A percentile compares a stretch with the other conserved stretches of the same genome.
These are phyloP conservation scores for Stenocarpella maydis DNA, from an alignment of 2,329 filamentous ascomycete species.

Conservation along the genomic window DNA sequence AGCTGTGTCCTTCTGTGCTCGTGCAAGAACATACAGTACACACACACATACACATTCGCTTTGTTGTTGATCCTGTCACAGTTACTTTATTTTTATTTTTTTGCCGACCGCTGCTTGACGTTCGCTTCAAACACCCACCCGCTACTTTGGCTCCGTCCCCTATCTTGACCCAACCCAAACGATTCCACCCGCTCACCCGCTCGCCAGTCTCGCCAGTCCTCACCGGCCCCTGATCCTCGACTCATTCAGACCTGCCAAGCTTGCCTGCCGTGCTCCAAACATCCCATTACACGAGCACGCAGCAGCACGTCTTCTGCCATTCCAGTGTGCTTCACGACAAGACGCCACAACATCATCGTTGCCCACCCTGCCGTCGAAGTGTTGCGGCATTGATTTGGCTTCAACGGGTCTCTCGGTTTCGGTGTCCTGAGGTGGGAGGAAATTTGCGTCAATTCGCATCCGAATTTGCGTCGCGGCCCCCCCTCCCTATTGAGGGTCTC, in stretches of 20 bases:
- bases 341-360: slow-evolving; percentile 13
- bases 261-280: slow-evolving; percentile 7
- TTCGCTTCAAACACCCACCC: slow-evolving; percentile 25
- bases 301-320: neutral
- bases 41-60: slow-evolving; percentile 8
- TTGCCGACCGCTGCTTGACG: neutral
- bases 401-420: neutral
- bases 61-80: slow-evolving; percentile 7
- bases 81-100: too few species aligned
- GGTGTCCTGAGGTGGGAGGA: neutral
- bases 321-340: slow-evolving; percentile 10
- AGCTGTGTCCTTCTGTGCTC: slow-evolving; percentile 6
- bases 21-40: neutral
- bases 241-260: slow-evolving; percentile 14
- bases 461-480: neutral
- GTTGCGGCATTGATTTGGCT: neutral
- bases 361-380: neutral
- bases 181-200: neutral
- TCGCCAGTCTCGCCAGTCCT: too few species aligned
- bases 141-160: slow-evolving; percentile 2
- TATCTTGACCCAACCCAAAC: neutral
- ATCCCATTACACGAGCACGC: slow-evolving; percentile 9
- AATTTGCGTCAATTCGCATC: neutral
- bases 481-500: slow-evolving; percentile 22
- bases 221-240: slow-evolving; percentile 19